Evolutionary conservation across 2,329 filamentous ascomycete genomes (phyloP), one percentile per base, ranked within the genome.

Genomic region (Nemania bipapillata): DNA sequence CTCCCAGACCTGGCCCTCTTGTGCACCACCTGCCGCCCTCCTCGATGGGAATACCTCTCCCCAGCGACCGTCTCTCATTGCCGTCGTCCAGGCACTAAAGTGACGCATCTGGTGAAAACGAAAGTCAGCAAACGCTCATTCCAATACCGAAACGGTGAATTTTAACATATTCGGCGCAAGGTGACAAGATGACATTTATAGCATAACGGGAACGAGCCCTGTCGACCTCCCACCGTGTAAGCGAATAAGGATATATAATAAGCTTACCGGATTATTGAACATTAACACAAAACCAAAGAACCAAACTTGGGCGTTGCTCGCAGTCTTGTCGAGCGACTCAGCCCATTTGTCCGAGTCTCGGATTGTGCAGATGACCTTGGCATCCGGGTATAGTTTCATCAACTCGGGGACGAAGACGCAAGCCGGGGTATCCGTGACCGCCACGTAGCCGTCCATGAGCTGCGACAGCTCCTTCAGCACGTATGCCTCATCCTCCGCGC

Each of bases 281-380:
- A 73, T 68, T 11, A 70, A 57, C 12, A 66, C 66, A 1, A 66
- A 24, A 15, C 66, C 52, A 54, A 74, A 64, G 58, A 74, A 73
- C 71, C 73, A 75, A 35, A 71, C 66, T 47, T 70, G 61, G 20
- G 70, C 69, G 1, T 65, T 69, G 28, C 71, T 70, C 24, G 71
- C 69, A 8, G 59, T 71, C 61, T 67, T 69, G 45, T 73, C 72
- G 17, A 75, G 69, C 37, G 73, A 75, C 59, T 72, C 66, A 59
- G 71, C 74, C 76, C 77, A 79, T 28, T 62, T 67, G 32, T 73
- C 73, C 5, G 72, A 65, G 58, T 78, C 70, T 26, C 77, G 71
- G 30, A 74, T 59, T 1, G 74, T 76, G 66, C 74, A 76, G 49
- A 78, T 76, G 30, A 78, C 75, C 37, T 76, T 75, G 42, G 76